Base-by-base conservation (phyloP, 2,329 filamentous ascomycete species). In the Esteya vermicola region DNA sequence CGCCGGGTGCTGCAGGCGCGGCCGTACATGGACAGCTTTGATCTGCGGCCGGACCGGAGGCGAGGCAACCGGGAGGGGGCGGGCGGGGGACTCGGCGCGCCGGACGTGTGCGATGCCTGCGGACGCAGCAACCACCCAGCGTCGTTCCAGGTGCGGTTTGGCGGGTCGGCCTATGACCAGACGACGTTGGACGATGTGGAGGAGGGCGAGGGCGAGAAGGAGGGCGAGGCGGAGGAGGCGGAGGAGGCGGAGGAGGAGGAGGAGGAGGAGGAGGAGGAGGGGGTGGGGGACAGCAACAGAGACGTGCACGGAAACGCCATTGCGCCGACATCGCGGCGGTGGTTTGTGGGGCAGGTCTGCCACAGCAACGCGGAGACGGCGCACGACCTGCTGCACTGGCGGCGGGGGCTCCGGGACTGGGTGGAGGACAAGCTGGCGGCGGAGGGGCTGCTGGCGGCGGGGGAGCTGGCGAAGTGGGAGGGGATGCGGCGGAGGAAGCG, bases 371-470 rank as follows among this genome's bases (percentile, higher is more conserved):
- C 83, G 1, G 65, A 75, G 47, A 78, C 78, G 30, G 78, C 81
- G 0, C 83, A 89, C 52, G 70, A 68, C 1, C 65, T 89, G 4
- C 68, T 75, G 5, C 84, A 91, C 57, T 88, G 84, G 84, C 78
- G 79, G 42, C 73, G 72, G 44, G 72, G 77, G 34, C 71, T 89
- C n/a, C 78, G 82, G 51, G 68, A 78, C 47, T 82, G 72, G 69
- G 77, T 88, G 0, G 64, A 80, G 20, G 65, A 69, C 22, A 73
- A 71, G 39, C 70, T 91, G 0, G 57, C 65, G 20, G 56, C 56
- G 1, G 65, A 77, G 43, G 75, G 74, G 0, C 68, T 79, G 46
- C 64, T 80, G 46, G 62, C 61, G 0, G 59, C 74, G 1, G 58
- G 68, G 10, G 68, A 75, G 50, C 60, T 85, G 25, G 61, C 75